Evolutionary conservation across 2,329 filamentous ascomycete genomes (phyloP), one percentile per base, ranked within the genome.

Genomic region (Cucurbitaria berberidis): DNA sequence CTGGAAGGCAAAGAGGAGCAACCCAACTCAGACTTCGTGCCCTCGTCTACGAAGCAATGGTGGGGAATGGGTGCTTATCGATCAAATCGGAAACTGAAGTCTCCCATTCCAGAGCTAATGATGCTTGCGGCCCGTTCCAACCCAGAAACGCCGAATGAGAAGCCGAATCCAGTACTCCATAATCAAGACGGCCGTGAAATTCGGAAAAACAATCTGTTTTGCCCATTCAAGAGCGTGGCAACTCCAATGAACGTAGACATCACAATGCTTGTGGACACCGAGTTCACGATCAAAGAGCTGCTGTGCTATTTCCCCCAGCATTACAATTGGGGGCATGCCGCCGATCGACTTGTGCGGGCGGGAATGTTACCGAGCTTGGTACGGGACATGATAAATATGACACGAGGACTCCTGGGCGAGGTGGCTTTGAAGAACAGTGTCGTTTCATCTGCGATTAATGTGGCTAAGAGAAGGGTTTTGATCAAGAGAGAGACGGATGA

Each of bases 271-370:
- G 30, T 19, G 2, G 60, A 65, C 3, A 40, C 42, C 0, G 59
- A 67, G 10, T 56, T 67, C 9, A 65, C 60, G 0, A 5, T 67
- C 1, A 34, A 52, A 1, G 64, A 65, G 26, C 42, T 67, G 1
- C 18, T 67, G 1, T 27, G 47, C 1, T 67, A 53, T 18, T 67
- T 65, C 11, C 62, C 62, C 0, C 29, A 24, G 1, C 64, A 67
- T 30, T 65, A 54, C 16, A 39, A 52, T 13, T 67, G 62, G 64
- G 41, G 55, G 13, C 42, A 54, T 13, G 58, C 40, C 1, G 55
- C 38, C 1, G 53, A 59, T 8, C 56, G 60, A 3, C 34, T 63
- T 1, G 13, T 39, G 0, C 30, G 48, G 1, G 40, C 53, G 1
- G 58, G 53, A 1, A 29, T 54, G 15, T n/a, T 5, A 3, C 26